Evolutionary conservation across 2,329 filamentous ascomycete genomes (phyloP).

Genomic region (Phyllosticta capitalensis): DNA sequence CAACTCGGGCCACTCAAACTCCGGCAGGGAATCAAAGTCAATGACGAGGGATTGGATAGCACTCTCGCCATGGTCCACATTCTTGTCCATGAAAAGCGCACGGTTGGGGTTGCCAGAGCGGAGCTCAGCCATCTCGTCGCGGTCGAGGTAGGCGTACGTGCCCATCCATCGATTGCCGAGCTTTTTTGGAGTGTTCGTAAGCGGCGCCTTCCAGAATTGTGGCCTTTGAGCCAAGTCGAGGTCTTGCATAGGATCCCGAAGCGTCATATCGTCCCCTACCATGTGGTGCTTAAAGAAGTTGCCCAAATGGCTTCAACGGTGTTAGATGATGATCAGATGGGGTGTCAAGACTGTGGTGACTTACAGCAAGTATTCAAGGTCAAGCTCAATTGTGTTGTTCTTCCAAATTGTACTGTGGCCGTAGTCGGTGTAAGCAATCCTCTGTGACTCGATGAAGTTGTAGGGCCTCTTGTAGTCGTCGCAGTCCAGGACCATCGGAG

Average conservation of each 20-base stretch:
- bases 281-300: conserved; percentile 48
- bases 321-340: too few relatives aligned
- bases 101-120: conserved; percentile 13
- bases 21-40: conserved; percentile 18
- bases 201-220: conserved; percentile 31
- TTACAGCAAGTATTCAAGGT: conserved; percentile 39
- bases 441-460: conserved; percentile 37
- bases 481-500: conserved; percentile 22
- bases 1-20: conserved; percentile 25
- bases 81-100: conserved; percentile 18
- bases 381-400: conserved; percentile 26
- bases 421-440: conserved; percentile 30
- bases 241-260: conserved; percentile 27
- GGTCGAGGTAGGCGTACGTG: conserved; percentile 35
- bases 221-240: conserved; percentile 31
- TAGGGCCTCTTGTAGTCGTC: conserved; percentile 8
- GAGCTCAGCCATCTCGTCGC: conserved; percentile 19
- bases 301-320: conserved; percentile 36
- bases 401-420: conserved; percentile 18
- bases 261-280: conserved; percentile 28
- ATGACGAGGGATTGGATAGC: conserved; percentile 24
- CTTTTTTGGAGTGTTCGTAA: conserved; percentile 25
- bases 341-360: too few relatives aligned
- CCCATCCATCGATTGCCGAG: conserved; percentile 42
- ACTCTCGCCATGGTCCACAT: conserved; percentile 20